These are phyloP conservation scores for Pyrenochaeta sp. DNA, from an alignment of 2,329 filamentous ascomycete species.

Conservation along the genomic window DNA sequence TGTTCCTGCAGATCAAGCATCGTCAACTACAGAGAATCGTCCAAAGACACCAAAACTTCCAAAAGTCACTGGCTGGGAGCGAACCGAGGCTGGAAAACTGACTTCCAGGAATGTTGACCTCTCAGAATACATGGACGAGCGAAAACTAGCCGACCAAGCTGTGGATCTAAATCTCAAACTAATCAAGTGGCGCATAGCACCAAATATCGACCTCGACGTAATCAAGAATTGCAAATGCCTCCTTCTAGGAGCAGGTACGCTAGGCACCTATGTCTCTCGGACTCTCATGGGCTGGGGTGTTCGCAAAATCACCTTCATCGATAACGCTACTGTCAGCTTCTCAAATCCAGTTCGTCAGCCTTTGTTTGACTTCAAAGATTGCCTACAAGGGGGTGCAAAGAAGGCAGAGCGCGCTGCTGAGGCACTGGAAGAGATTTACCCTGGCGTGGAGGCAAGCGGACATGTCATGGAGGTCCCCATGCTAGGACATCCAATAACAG, in stretches of 20 bases:
- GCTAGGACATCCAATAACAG: conserved; percentile 86
- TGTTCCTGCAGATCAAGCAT: conserved; percentile 10
- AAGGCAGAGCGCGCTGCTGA: conserved; percentile 85
- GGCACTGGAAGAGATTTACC: conserved; percentile 84
- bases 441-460: conserved; percentile 82
- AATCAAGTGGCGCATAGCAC: conserved; percentile 98
- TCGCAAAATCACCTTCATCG: conserved; percentile 91
- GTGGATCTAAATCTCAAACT: conserved; percentile 96
- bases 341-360: conserved; percentile 97
- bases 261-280: conserved; percentile 92
- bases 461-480: conserved; percentile 89
- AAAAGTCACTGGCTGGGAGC: conserved; percentile 95
- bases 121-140: conserved; percentile 91
- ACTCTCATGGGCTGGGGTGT: conserved; percentile 96
- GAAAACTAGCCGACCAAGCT: conserved; percentile 85
- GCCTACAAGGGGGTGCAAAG: conserved; percentile 79
- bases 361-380: conserved; percentile 89
- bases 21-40: conserved; percentile 23
- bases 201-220: conserved; percentile 82
- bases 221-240: conserved; percentile 92
- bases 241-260: conserved; percentile 87
- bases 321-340: conserved; percentile 91
- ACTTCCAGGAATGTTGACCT: conserved; percentile 80
- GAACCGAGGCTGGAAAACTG: conserved; percentile 79
- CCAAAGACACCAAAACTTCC: conserved; percentile 66